phyloP scores from a whole-genome alignment of 2,329 filamentous ascomycete genomes.

The Didymella sp. region DNA sequence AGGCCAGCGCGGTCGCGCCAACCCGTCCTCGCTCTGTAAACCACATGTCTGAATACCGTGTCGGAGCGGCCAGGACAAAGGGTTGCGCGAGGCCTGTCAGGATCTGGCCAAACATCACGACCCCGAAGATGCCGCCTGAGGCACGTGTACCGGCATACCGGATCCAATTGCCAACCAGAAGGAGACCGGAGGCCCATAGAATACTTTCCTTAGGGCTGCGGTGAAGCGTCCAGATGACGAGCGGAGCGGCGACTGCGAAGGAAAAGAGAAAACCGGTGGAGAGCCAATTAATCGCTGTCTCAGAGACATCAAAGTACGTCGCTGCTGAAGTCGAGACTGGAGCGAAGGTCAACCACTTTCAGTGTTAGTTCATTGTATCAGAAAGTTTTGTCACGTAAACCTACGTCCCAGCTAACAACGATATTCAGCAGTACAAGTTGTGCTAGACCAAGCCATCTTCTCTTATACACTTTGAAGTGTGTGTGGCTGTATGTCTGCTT shows the following conservation, averaged over 20 bases:
- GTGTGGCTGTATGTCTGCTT: slow-evolving; percentile 38
- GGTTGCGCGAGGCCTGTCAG: slow-evolving; percentile 88
- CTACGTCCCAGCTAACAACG: slow-evolving; percentile 92
- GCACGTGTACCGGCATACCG: slow-evolving; percentile 74
- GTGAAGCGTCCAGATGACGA: slow-evolving; percentile 76
- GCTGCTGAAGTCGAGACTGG: slow-evolving; percentile 79
- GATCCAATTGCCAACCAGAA: slow-evolving; percentile 89
- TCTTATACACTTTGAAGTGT: slow-evolving; percentile 71
- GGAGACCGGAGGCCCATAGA: slow-evolving; percentile 72
- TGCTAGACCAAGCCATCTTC: slow-evolving; percentile 85
- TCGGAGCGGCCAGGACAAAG: slow-evolving; percentile 88
- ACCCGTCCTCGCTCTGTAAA: slow-evolving; percentile 86
- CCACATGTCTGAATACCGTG: slow-evolving; percentile 92
- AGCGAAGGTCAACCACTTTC: slow-evolving; percentile 88
- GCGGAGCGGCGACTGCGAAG: slow-evolving; percentile 76
- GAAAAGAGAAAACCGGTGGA: slow-evolving; percentile 86
- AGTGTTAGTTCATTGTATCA: background rate
- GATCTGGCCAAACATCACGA: slow-evolving; percentile 91
- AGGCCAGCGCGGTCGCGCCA: slow-evolving; percentile 83
- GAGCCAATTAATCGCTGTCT: slow-evolving; percentile 89
- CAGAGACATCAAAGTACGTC: slow-evolving; percentile 75
- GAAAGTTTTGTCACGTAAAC: slow-evolving; percentile 50
- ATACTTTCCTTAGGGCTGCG: slow-evolving; percentile 80
- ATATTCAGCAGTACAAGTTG: slow-evolving; percentile 90
- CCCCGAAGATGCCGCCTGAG: slow-evolving; percentile 69